Base-by-base conservation (phyloP, 768 basidiomycete genomes). In the Suillus subluteus region DNA sequence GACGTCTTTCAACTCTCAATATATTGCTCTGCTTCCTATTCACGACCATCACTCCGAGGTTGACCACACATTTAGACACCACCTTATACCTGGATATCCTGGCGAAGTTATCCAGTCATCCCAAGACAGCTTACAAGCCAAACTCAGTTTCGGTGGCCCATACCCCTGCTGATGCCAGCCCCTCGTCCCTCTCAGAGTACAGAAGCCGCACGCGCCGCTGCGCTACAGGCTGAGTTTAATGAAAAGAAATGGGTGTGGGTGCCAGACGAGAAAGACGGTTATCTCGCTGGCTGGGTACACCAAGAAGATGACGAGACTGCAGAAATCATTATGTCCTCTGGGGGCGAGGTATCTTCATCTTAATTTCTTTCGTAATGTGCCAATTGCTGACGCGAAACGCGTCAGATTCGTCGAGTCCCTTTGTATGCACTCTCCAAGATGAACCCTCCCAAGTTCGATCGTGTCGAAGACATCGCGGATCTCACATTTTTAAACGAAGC, bases 241-340 rank as follows among this genome's bases (percentile, higher is more conserved):
- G 95, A 95, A 84, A 98, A 96, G 90, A 94, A 91, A 82, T 97
- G 96, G 93, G 95, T 98, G 7, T 99, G 97, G 97, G 91, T 96
- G 32, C 95, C 95, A 3, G 96, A 99, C 78, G 87, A 91, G 66
- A 88, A 86, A 75, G 92, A 96, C 70, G 97, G 97, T 0, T 99
- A 98, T 78, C 87, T 97, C 58, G 91, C 95, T 55, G 96, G 95
- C 65, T 97, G 94, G 94, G 92, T 98, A 32, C 86, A 94, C 66
- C 88, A 87, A 69, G 95, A 96, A 75, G 90, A 95, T 63, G 90
- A 89, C 35, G 94, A 95, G 67, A 79, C 86, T 18, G 94, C 89
- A 2, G 89, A 96, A 71, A 91, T 98, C 18, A 83, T 96, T 50
- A 88, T 97, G 83, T 91, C 92, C 46, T 84, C 89, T 4, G 90